Percentiles rank a stretch among this genome's conserved stretches.
phyloP scores from a whole-genome alignment of 2,329 filamentous ascomycete species.

The Sporothrix inflata region DNA sequence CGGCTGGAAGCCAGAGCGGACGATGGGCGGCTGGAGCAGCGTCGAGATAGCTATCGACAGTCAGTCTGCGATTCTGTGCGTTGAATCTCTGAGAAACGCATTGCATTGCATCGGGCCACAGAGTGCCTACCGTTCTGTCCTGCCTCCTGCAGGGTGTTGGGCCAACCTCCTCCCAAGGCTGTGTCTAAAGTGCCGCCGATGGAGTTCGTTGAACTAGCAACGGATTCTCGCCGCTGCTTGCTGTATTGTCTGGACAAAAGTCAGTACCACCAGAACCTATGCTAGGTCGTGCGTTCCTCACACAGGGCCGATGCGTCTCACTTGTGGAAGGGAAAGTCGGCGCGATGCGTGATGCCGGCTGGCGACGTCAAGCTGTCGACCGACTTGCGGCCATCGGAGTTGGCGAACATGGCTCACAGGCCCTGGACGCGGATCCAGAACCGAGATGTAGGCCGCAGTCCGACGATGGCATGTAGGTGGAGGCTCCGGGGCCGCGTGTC shows the following conservation, averaged over 20 bases:
- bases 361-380: conserved; percentile 65
- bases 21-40: conserved; percentile 86
- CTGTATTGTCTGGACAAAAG: conserved; percentile 33
- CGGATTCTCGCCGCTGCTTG: conserved; percentile 72
- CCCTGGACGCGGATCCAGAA: conserved; percentile 26
- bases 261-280: not conserved
- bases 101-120: too few relatives aligned
- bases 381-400: conserved; percentile 63
- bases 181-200: conserved; percentile 82
- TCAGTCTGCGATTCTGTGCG: not conserved
- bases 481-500: not conserved
- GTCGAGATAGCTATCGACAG: conserved; percentile 76
- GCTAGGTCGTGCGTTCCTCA: too few relatives aligned
- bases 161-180: conserved; percentile 58
- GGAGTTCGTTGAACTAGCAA: conserved; percentile 84
- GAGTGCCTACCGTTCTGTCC: conserved; percentile 77
- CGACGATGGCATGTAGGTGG: conserved; percentile 29
- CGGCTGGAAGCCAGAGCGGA: conserved; percentile 82
- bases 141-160: conserved; percentile 66
- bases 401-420: conserved; percentile 58
- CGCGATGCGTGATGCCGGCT: conserved; percentile 47
- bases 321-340: conserved; percentile 65
- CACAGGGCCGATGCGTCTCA: conserved; percentile 38
- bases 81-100: not conserved
- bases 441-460: not conserved